Evolutionary conservation across 1,284 basidiomycete species (phyloP).

Genomic region (Coriolopsis trogii): DNA sequence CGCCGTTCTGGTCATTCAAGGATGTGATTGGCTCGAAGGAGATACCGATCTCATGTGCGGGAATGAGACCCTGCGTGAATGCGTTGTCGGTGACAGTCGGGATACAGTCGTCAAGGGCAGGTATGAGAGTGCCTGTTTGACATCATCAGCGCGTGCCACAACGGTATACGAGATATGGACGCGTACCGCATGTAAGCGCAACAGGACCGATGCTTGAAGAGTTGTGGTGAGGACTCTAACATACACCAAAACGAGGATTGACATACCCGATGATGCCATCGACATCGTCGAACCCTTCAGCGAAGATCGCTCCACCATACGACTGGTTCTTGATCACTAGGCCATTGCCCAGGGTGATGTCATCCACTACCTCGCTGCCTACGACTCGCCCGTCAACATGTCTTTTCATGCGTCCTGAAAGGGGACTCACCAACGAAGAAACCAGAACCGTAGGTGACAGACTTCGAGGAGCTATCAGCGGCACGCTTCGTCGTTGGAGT

Average conservation of each 20-base stretch:
- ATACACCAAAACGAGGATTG: background rate
- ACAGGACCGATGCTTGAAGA: constrained; percentile 46
- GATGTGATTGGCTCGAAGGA: constrained; percentile 47
- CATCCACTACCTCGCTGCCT: constrained; percentile 31
- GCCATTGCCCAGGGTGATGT: constrained; percentile 26
- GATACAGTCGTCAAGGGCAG: constrained; percentile 16
- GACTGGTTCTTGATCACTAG: constrained; percentile 40
- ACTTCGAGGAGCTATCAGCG: constrained; percentile 9
- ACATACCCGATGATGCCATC: constrained; percentile 51
- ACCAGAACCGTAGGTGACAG: constrained; percentile 54
- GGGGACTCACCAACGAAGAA: constrained; percentile 44
- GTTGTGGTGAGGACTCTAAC: background rate
- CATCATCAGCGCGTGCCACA: background rate
- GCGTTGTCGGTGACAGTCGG: constrained; percentile 47
- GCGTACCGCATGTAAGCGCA: constrained; percentile 40
- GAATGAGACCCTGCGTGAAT: constrained; percentile 35
- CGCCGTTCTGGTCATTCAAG: constrained; percentile 26
- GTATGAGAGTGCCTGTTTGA: background rate
- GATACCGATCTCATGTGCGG: constrained; percentile 42
- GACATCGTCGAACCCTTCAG: constrained; percentile 40
- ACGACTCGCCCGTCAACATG: too few relatives aligned
- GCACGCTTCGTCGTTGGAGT: background rate
- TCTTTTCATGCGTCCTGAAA: background rate
- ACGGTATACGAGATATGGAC: background rate
- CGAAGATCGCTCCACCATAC: constrained; percentile 51